Base-by-base conservation (phyloP, 768 basidiomycete species). In the Rhizopogon roseolus region DNA sequence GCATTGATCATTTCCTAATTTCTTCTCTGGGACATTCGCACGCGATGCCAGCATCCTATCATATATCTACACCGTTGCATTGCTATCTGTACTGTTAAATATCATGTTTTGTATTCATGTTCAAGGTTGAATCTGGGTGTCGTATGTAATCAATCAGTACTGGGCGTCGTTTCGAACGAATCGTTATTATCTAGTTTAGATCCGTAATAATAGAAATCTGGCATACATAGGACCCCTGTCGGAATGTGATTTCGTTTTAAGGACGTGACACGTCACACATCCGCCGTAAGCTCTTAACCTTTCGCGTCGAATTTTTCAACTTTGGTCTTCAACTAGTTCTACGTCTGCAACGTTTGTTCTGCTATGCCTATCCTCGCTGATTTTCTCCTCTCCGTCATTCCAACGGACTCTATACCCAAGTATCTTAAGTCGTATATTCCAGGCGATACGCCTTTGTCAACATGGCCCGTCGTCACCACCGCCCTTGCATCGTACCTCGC, bases 401-500 rank as follows among this genome's bases (percentile, higher is more conserved):
- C 86, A 36, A 72, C 78, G 60, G 74, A 79, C 54, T 73, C 57
- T 5, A 59, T 71, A 25, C 66, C 68, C 4, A 50, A 54, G 27
- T 57, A 73, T 57, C 68, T 76, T 46, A 68, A 66, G 46, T 74
- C 73, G 45, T 86, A 82, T 76, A 74, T 82, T 25, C 71, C 67
- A 6, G 85, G 84, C 16, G 68, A 69, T 54, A 81, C 82, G 0
- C 87, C 86, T 16, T 54, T 88, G 38, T 82, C 81, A 40, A 87
- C 84, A 3, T 62, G 71, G 43, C 78, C 82, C 54, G 78, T 79
- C 59, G 96, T 98, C 52, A 66, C 81, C 32, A 72, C 80, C 29
- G 73, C 88, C 13, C 80, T 99, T 57, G 80, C 71, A 29, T 79
- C 81, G 53, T 99, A 99, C 78, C 84, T 99, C 61, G 85, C 81